Base-by-base conservation (phyloP, 2,329 filamentous ascomycete species). In the Aspergillus proliferans region DNA sequence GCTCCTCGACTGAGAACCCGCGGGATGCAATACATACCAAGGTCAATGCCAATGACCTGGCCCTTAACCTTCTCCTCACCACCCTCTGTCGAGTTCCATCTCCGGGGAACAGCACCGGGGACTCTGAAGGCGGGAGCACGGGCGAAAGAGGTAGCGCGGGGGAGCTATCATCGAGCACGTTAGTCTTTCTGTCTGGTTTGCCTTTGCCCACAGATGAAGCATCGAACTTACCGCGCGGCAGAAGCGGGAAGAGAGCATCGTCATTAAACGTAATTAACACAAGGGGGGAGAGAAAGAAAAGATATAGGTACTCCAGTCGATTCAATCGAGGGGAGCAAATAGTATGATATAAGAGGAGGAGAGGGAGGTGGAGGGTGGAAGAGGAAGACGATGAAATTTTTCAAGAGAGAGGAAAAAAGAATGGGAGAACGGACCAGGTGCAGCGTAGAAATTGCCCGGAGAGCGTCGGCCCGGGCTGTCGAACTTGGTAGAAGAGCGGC, bases 21-120 rank as follows among this genome's bases (percentile, higher is more conserved):
- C 12, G 2, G 12, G 12, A 26, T 26, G 19, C 14, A n/a, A 36
- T 43, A 76, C 82, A 68, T 80, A 85, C 92, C 92, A 67, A 97
- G 77, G 81, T 97, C 92, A 71, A 97, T 96, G 85, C 93, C 93
- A 68, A 97, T 96, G 72, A 97, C 92, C 67, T 88, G 77, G 69
- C 93, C 93, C 78, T 92, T 88, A 53, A 97, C 88, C 83, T 96
- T 96, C 71, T 82, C 80, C 60, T 81, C 76, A 52, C 76, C 77
- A 65, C 81, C 82, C 59, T 72, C 71, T 47, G 72, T 71, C 18
- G 71, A 73, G 64, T 72, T 72, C 70, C 70, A 73, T 68, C 72
- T 65, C 53, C 85, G 83, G 70, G 92, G 88, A 64, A 83, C 82
- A 58, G 87, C 83, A 58, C 79, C 79, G 64, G 88, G 84, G 63